These are phyloP conservation scores for Acaromyces ingoldii DNA, from an alignment of 1,284 basidiomycete genomes.

Conservation along the genomic window DNA sequence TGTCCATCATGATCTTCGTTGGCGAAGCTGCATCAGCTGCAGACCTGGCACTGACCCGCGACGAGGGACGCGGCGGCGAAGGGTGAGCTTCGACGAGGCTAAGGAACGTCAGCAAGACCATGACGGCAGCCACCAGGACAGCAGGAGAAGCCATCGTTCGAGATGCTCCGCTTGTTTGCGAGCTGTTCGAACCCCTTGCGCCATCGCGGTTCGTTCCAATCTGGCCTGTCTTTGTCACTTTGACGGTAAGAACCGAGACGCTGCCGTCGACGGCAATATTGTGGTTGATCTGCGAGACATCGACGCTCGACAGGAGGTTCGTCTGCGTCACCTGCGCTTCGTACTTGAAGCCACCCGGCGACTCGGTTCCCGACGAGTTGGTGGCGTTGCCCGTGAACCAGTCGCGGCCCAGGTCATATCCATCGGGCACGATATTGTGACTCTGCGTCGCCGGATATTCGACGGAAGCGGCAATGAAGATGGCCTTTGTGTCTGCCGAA, in stretches of 20 bases:
- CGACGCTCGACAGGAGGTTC: conserved; percentile 21
- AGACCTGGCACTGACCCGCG: too few species aligned
- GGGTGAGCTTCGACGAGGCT: too few species aligned
- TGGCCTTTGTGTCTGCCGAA: conserved; percentile 18
- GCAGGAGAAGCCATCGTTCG: too few species aligned
- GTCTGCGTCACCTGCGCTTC: conserved; percentile 19
- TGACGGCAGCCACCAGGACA: too few species aligned
- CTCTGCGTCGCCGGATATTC: conserved; percentile 24
- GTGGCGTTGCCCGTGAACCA: conserved; percentile 42
- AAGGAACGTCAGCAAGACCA: too few species aligned
- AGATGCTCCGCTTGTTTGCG: too few species aligned
- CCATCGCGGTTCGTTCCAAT: conserved; percentile 14
- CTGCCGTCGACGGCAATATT: conserved; percentile 36
- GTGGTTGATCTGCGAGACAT: conserved; percentile 40
- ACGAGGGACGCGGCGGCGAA: too few species aligned
- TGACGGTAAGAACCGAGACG: conserved; percentile 39
- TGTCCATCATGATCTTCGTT: too few species aligned
- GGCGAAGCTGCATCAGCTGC: too few species aligned
- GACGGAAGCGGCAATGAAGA: conserved; percentile 43
- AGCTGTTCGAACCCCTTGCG: background rate
- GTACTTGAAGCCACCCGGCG: conserved; percentile 30
- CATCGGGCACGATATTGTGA: conserved; percentile 40
- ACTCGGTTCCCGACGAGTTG: conserved; percentile 20
- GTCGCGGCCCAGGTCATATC: conserved; percentile 45
- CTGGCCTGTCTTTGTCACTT: conserved; percentile 31